Evolutionary conservation across 2,329 filamentous ascomycete species (phyloP), one percentile per base, ranked within the genome.

Genomic region (Uncinocarpus reesii): DNA sequence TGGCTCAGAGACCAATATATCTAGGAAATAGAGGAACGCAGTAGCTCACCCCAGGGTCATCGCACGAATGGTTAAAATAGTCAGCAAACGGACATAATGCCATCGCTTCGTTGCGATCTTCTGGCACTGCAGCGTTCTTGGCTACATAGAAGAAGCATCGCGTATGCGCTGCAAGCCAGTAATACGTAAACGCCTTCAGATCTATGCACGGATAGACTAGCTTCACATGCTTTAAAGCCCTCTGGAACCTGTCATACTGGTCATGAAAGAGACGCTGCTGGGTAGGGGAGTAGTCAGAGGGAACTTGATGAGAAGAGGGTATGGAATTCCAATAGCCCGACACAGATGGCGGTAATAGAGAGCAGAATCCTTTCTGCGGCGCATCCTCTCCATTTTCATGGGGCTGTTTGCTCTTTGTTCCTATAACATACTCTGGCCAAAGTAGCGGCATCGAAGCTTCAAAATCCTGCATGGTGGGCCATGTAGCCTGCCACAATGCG

Each of bases 381-480:
- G 20, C 13, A 6, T 13, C 16, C 15, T 11, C 5, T 7, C 20
- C 28, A 32, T 26, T 28, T n/a, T 2, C 20, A 13, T 6, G 13
- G 18, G 13, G 1, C 6, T 32, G 15, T 5, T 15, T 32, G 7
- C 20, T 18, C 6, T 21, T 5, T 8, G 32, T 32, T 21, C 42
- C 49, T 20, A 3, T 61, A 57, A 77, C 55, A 0, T 60, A 52
- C 10, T 60, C 48, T 2, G 70, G 61, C 74, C 77, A 81, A 48
- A 76, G 65, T 2, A 82, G 60, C 0, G 79, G 79, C 67, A 82
- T 72, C 29, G 70, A 74, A 1, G 66, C 62, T 55, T 70, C 58
- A 51, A 93, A 76, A 55, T 86, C 81, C 5, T 69, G 63, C 1
- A 65, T 64, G 0, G 73, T 75, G 0, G 87, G 86, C 68, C 86